A percentile compares a stretch with the other conserved stretches of the same genome.
phyloP scores from a whole-genome alignment of 2,329 filamentous ascomycete species.

The Drechslerella stenobrocha region DNA sequence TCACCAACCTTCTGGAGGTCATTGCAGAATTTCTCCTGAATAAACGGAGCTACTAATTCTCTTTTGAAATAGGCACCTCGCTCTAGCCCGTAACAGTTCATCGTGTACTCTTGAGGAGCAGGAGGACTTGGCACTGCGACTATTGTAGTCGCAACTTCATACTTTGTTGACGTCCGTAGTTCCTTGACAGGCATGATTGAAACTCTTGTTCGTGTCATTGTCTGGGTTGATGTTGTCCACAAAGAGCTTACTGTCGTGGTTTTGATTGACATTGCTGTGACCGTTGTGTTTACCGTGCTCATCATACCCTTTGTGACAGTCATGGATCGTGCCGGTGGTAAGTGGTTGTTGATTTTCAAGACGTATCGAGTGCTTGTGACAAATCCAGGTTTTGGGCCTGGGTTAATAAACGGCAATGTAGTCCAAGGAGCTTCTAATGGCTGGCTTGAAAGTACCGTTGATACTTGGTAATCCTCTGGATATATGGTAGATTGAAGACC shows the following conservation, averaged over 20 bases:
- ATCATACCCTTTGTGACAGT: too few species aligned
- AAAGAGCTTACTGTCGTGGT: neutral
- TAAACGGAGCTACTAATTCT: neutral
- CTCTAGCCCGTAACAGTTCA: slow-evolving; percentile 11
- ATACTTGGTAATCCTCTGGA: too few species aligned
- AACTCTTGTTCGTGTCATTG: neutral
- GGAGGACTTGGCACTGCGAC: neutral
- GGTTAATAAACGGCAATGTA: too few species aligned
- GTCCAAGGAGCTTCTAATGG: too few species aligned
- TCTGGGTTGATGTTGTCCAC: neutral
- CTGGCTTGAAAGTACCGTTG: too few species aligned
- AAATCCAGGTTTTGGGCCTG: slow-evolving; percentile 8
- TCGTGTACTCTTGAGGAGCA: neutral
- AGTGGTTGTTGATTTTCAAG: neutral
- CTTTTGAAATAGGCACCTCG: slow-evolving; percentile 2
- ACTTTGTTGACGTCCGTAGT: neutral
- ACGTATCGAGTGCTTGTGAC: slow-evolving; percentile 3
- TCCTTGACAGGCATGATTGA: neutral
- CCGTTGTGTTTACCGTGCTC: too few species aligned
- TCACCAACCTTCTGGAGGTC: slow-evolving; percentile 1
- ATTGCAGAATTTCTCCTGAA: slow-evolving; percentile 2
- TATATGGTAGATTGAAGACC: too few species aligned
- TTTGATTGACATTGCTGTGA: too few species aligned
- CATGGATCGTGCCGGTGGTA: neutral
- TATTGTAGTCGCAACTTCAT: neutral